Evolutionary conservation across 2,329 filamentous ascomycete genomes (phyloP), one percentile per base, ranked within the genome.

Genomic region (Aspergillus terreus): DNA sequence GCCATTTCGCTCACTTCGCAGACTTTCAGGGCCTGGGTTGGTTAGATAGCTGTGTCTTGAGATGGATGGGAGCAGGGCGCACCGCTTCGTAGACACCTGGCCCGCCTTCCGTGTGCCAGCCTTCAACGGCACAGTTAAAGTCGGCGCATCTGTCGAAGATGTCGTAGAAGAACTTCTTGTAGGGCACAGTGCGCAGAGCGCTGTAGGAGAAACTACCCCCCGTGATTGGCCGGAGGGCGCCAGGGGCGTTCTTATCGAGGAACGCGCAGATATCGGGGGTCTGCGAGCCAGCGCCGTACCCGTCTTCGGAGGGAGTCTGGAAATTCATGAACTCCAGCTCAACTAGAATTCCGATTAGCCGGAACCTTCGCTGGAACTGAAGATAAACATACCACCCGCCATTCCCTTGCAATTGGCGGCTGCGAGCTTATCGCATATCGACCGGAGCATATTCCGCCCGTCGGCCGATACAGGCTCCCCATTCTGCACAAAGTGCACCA

Each of bases 161-260:
- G 50, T 86, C 83, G 67, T 95, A 95, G 74, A 88, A 95, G 75
- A 91, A 95, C 32, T 92, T 88, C 71, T 94, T 85, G 71, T 95
- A 95, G 65, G 92, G 89, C 2, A 91, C 83, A 0, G 91, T 87
- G 23, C 90, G 79, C 6, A 88, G 94, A 56, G 95, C 77, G 60
- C 88, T 92, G 76, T 95, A 96, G 55, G 90, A 91, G 63, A 95
- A 95, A 90, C 95, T 95, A 67, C 91, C 91, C 63, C 94, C 88
- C 6, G 91, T 95, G 45, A 96, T 76, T n/a, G 86, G 79, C 1
- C 88, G 89, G 7, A 95, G 80, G 17, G 83, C 72, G 43, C 85
- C 76, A 9, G 87, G 83, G 0, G 87, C 80, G 67, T 94, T 90
- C 6, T 85, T 76, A 60, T 82, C 79, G 35, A 94, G 80, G 70